These are phyloP conservation scores for Microbotryum intermedium DNA, from an alignment of 1,284 basidiomycete species.

Conservation along the genomic window DNA sequence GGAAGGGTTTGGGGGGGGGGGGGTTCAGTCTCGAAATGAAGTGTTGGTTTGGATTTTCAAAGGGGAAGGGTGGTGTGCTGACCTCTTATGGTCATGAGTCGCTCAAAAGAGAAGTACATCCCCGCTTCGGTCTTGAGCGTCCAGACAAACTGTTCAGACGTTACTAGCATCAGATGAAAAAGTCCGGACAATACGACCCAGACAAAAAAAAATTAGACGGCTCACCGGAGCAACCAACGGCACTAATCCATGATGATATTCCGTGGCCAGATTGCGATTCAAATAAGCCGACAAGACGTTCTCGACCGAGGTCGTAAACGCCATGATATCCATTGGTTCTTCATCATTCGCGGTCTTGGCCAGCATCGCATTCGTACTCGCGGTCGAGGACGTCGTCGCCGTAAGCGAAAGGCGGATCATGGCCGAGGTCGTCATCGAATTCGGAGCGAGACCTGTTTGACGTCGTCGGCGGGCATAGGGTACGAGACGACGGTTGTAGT, in stretches of 20 bases:
- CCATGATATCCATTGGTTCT: slow-evolving; percentile 6
- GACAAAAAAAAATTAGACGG: not conserved
- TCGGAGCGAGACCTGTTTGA: not conserved
- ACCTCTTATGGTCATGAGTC: slow-evolving; percentile 36
- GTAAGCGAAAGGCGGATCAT: no score
- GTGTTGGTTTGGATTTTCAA: not conserved
- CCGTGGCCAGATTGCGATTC: slow-evolving; percentile 5
- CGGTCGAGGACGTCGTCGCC: no score
- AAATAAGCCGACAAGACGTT: slow-evolving; percentile 12
- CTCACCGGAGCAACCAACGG: slow-evolving; percentile 9
- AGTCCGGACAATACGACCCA: not conserved
- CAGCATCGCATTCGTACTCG: no score
- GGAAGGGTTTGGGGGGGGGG: not conserved
- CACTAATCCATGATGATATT: slow-evolving; percentile 4
- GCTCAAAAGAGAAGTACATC: slow-evolving; percentile 40
- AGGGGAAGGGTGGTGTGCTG: not conserved
- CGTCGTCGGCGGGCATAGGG: slow-evolving; percentile 3
- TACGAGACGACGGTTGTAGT: slow-evolving; percentile 10
- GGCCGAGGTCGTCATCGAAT: not conserved
- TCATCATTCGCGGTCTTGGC: not conserved
- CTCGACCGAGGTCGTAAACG: slow-evolving; percentile 15
- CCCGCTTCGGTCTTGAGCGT: slow-evolving; percentile 38
- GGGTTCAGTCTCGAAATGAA: no score
- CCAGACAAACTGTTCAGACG: slow-evolving; percentile 34
- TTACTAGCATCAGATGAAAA: not conserved